A percentile compares a stretch with the other conserved stretches of the same genome.
Conservation (phyloP, 2,329 filamentous ascomycete genomes). For the Tolypocladium ovalisporum region DNA sequence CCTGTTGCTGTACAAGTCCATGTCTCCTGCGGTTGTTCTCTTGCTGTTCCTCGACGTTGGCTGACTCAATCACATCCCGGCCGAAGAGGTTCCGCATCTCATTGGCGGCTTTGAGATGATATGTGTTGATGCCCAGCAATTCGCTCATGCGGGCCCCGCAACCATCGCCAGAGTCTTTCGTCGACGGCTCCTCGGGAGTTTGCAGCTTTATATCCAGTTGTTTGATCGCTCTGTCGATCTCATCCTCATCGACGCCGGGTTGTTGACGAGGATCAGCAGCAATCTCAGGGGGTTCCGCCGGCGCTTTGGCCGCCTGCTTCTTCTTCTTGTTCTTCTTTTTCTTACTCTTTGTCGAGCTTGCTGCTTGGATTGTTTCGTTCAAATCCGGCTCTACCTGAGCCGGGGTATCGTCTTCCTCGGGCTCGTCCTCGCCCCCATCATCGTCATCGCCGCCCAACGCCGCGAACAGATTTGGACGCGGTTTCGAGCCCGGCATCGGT, state of each 20-base stretch:
- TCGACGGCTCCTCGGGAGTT: constrained; percentile 1
- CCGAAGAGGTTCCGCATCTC: constrained; percentile 68
- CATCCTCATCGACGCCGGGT: constrained; percentile 28
- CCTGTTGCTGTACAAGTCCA: constrained; percentile 31
- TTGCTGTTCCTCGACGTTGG: constrained; percentile 36
- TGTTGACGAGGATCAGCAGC: constrained; percentile 1
- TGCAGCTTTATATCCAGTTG: constrained; percentile 30
- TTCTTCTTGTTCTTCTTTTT: constrained; percentile 32
- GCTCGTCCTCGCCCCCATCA: constrained; percentile 18
- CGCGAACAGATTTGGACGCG: constrained; percentile 38
- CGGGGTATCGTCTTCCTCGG: constrained; percentile 11
- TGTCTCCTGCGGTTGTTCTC: constrained; percentile 25
- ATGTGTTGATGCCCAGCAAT: constrained; percentile 43
- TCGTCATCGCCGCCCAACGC: constrained; percentile 36
- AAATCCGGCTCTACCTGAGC: constrained; percentile 3
- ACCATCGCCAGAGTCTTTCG: constrained; percentile 2
- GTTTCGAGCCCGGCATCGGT: constrained; percentile 21
- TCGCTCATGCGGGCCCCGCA: constrained; percentile 20
- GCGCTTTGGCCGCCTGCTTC: constrained; percentile 25
- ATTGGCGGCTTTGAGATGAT: constrained; percentile 74
- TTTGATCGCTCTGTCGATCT: constrained; percentile 44
- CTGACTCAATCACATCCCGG: constrained; percentile 45
- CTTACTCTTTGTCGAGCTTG: constrained; percentile 18
- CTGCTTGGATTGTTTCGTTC: constrained; percentile 4
- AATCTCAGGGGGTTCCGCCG: constrained; percentile 7